Conservation (phyloP, 306 rosid genomes). For the Trichosanthes cucumerina region DNA sequence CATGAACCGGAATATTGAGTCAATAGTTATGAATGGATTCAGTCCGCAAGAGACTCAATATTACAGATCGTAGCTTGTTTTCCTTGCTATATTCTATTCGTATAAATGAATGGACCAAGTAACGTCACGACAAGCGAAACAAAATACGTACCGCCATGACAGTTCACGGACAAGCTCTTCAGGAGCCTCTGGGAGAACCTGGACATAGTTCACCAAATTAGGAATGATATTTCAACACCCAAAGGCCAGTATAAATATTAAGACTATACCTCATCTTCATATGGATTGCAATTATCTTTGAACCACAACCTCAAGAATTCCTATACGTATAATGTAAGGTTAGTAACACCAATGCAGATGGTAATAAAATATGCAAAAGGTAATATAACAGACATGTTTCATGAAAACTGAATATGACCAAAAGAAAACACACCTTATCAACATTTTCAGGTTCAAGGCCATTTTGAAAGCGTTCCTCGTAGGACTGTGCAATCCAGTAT, state of each 20-base stretch:
- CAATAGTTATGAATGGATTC: background rate
- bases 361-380: background rate
- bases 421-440: conserved; percentile 57
- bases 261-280: conserved; percentile 68
- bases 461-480: conserved; percentile 53
- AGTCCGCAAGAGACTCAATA: background rate
- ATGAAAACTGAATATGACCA: background rate
- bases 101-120: conserved; percentile 1
- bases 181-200: conserved; percentile 98
- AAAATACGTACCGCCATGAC: conserved; percentile 76
- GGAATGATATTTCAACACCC: conserved; percentile 1
- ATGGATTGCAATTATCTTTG: conserved; percentile 86
- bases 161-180: conserved; percentile 83
- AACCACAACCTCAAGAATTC: conserved; percentile 98
- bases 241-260: background rate
- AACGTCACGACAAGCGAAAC: background rate
- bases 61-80: background rate
- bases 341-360: background rate
- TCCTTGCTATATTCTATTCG: background rate
- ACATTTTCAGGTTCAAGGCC: conserved; percentile 91
- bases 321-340: conserved; percentile 27
- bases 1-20: background rate
- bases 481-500: conserved; percentile 89
- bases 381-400: background rate
- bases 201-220: conserved; percentile 16